phyloP scores from a whole-genome alignment of 176 grass and related monocot genomes.

The Phoenix dactylifera region DNA sequence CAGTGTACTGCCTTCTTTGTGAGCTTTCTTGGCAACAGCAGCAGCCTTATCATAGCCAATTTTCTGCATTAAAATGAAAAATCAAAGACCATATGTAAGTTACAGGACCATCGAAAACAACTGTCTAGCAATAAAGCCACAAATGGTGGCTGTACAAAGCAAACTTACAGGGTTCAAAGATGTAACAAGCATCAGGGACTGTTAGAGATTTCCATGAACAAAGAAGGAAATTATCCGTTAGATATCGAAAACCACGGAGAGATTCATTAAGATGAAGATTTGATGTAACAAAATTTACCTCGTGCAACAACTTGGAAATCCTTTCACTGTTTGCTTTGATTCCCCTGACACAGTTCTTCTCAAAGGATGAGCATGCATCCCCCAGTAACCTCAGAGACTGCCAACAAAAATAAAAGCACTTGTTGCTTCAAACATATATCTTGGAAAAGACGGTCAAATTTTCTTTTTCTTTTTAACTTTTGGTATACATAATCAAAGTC shows the following conservation, averaged over 20 bases:
- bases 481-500: too few species aligned
- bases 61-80: conserved; percentile 56
- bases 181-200: conserved; percentile 98
- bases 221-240: too few species aligned
- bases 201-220: not conserved
- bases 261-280: not conserved
- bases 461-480: not conserved
- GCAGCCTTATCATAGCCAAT: conserved; percentile 96
- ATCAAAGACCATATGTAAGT: not conserved
- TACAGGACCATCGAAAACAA: too few species aligned
- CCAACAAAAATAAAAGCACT: conserved; percentile 1
- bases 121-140: too few species aligned
- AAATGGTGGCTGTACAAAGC: too few species aligned
- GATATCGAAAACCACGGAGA: not conserved
- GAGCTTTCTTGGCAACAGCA: conserved; percentile 97
- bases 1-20: conserved; percentile 97
- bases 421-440: not conserved
- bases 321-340: conserved; percentile 89
- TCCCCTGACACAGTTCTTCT: conserved; percentile 94
- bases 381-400: conserved; percentile 87
- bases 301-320: conserved; percentile 85
- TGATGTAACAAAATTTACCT: conserved; percentile 38
- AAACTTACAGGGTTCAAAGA: conserved; percentile 85
- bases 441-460: not conserved
- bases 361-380: conserved; percentile 80